Conservation (phyloP, 169 alveolate species). For the Eimeria acervulina region DNA sequence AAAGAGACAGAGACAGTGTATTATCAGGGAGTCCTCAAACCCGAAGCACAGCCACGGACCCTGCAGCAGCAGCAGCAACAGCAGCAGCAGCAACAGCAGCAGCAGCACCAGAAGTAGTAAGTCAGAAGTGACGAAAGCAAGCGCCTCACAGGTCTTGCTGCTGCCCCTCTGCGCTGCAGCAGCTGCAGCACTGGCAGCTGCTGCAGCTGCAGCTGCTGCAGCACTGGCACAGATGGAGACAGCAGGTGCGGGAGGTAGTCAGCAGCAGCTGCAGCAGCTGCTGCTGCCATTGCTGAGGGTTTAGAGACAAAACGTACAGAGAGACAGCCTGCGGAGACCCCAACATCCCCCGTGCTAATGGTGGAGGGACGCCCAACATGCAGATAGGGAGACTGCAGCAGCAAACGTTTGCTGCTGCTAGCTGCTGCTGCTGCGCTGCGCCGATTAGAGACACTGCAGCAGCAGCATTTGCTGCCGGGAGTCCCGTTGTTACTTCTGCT, state of each 20-base stretch:
- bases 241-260: neutral
- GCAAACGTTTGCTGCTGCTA: neutral
- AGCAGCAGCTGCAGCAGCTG: conserved; percentile 3
- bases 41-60: neutral
- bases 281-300: neutral
- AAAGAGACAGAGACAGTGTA: conserved; percentile 6
- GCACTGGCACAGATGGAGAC: neutral
- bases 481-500: neutral
- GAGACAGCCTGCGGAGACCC: conserved; percentile 25
- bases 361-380: neutral
- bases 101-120: neutral
- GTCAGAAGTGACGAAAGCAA: too few species aligned
- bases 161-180: neutral
- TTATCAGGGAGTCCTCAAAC: neutral
- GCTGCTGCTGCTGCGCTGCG: conserved; percentile 9
- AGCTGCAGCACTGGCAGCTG: neutral
- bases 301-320: neutral
- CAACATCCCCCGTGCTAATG: neutral
- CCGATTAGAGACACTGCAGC: conserved; percentile 14
- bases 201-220: conserved; percentile 36
- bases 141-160: too few species aligned
- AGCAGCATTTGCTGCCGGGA: neutral
- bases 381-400: neutral
- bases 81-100: neutral
- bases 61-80: conserved; percentile 56